Evolutionary conservation across 2,329 filamentous ascomycete genomes (phyloP).

Genomic region (Botryosphaeria agaves): DNA sequence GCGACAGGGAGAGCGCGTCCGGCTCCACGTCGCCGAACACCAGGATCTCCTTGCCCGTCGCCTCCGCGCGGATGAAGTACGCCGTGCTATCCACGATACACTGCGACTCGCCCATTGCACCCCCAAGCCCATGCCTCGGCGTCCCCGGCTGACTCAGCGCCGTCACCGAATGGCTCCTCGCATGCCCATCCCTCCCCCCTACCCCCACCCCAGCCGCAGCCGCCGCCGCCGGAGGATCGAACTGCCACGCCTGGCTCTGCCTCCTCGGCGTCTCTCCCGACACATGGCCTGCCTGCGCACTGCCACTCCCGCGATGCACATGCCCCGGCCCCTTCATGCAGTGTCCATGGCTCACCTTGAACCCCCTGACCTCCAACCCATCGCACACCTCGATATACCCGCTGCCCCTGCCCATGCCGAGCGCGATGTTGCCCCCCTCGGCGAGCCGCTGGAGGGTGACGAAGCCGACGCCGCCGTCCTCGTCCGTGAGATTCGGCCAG

Average conservation of each 20-base stretch:
- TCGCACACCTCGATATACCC: conserved; percentile 84
- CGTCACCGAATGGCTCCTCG: conserved; percentile 9
- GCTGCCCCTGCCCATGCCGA: conserved; percentile 62
- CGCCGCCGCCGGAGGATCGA: not conserved
- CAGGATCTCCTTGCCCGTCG: conserved; percentile 58
- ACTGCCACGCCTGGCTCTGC: too few species aligned
- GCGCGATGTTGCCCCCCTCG: conserved; percentile 70
- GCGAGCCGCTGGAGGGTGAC: conserved; percentile 79
- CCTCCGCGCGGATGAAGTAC: conserved; percentile 59
- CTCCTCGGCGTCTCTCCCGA: too few species aligned
- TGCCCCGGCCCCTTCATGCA: conserved; percentile 49
- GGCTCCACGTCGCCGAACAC: conserved; percentile 95
- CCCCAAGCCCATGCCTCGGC: conserved; percentile 1
- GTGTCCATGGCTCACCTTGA: conserved; percentile 76
- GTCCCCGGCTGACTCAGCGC: conserved; percentile 6
- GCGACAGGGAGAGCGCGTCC: conserved; percentile 65
- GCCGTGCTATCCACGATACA: conserved; percentile 80
- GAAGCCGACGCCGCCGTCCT: conserved; percentile 84
- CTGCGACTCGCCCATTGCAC: conserved; percentile 5
- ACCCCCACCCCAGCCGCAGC: not conserved
- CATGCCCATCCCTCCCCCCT: not conserved
- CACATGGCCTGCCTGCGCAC: too few species aligned
- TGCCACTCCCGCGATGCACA: conserved; percentile 22
- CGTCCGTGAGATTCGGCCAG: conserved; percentile 93
- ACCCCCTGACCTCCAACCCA: conserved; percentile 73